Evolutionary conservation across 2,329 filamentous ascomycete genomes (phyloP).

Genomic region (Aspergillus cejpii): DNA sequence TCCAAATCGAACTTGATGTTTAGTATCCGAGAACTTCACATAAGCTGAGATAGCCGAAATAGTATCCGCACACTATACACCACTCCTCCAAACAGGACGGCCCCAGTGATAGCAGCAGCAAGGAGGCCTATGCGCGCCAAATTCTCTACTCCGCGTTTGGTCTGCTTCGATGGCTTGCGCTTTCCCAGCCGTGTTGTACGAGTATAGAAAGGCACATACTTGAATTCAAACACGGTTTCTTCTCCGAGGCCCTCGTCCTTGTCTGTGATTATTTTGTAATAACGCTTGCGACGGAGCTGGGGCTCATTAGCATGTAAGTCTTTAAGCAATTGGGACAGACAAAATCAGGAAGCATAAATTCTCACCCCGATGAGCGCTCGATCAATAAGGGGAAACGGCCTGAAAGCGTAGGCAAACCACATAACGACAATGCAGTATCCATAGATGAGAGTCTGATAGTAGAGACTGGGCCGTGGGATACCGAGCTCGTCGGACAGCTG

Average conservation of each 20-base stretch:
- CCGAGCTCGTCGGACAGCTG: slow-evolving; percentile 55
- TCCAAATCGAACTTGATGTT: too few species aligned
- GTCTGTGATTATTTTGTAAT: slow-evolving; percentile 57
- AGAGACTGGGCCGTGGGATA: slow-evolving; percentile 50
- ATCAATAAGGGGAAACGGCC: slow-evolving; percentile 46
- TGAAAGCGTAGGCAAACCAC: slow-evolving; percentile 42
- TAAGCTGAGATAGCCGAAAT: too few species aligned
- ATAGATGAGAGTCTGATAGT: slow-evolving; percentile 55
- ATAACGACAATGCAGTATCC: slow-evolving; percentile 64
- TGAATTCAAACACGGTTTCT: slow-evolving; percentile 62
- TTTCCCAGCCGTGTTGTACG: slow-evolving; percentile 25
- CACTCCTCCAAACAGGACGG: slow-evolving; percentile 7
- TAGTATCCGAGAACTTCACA: too few species aligned
- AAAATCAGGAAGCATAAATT: slow-evolving; percentile 10
- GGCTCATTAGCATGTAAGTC: background rate
- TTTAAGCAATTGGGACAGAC: background rate
- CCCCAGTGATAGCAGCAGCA: slow-evolving; percentile 12
- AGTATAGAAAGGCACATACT: slow-evolving; percentile 45
- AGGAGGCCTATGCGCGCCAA: slow-evolving; percentile 24
- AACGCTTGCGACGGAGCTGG: slow-evolving; percentile 43
- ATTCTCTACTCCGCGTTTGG: slow-evolving; percentile 22
- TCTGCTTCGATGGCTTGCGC: slow-evolving; percentile 17
- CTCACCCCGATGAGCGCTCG: slow-evolving; percentile 46
- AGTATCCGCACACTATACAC: slow-evolving; percentile 5
- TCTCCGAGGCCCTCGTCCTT: slow-evolving; percentile 58